Percentiles rank a stretch among this genome's conserved stretches.
Evolutionary conservation across 1,284 basidiomycete species (phyloP).

Genomic region (Macrocybe sp.): DNA sequence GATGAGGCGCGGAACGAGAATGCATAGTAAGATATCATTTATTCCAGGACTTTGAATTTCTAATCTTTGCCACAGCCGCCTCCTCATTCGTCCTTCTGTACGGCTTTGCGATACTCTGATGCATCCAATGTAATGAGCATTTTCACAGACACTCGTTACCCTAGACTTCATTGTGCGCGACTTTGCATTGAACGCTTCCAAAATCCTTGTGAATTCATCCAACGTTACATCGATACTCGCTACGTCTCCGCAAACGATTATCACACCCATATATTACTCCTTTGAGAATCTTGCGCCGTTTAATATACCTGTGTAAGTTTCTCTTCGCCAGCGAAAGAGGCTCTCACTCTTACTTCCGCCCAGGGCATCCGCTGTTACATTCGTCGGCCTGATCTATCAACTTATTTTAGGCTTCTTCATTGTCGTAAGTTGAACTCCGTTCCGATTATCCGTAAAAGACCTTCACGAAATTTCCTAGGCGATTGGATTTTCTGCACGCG

Average conservation of each 20-base stretch:
- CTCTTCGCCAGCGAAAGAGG: not conserved
- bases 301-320: constrained; percentile 28
- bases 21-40: constrained; percentile 36
- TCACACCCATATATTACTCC: constrained; percentile 24
- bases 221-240: constrained; percentile 41
- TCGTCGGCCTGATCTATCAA: constrained; percentile 75
- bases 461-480: constrained; percentile 13
- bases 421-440: constrained; percentile 22
- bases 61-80: constrained; percentile 20
- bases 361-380: constrained; percentile 62
- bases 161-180: constrained; percentile 22
- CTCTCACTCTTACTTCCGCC: not conserved
- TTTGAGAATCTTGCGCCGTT: constrained; percentile 27
- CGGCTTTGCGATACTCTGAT: not conserved
- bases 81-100: constrained; percentile 28
- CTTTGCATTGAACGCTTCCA: constrained; percentile 33
- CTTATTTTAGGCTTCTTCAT: constrained; percentile 50
- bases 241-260: constrained; percentile 30
- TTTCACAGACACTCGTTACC: not conserved
- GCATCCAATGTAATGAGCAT: not conserved
- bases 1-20: constrained; percentile 39
- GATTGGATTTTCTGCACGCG: constrained; percentile 26
- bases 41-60: not conserved
- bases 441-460: too few relatives aligned
- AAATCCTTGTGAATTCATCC: constrained; percentile 26